Base-by-base conservation (phyloP, 2,329 filamentous ascomycete species). In the Curvularia spicifera region DNA sequence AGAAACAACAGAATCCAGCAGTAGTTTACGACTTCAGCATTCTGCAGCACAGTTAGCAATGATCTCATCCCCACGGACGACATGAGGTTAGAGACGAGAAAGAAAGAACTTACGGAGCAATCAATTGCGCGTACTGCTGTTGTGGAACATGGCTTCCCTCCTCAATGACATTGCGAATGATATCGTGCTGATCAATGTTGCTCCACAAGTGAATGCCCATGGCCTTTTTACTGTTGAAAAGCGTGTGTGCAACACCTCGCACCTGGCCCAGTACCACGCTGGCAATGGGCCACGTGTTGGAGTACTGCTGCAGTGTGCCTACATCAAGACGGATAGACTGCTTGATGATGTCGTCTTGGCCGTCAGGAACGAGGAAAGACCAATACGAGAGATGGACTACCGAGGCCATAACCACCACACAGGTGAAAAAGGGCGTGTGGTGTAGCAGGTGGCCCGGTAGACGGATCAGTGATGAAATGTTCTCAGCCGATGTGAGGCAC, bases 321-420 rank as follows among this genome's bases (percentile, higher is more conserved):
- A 90, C 91, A 61, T 92, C 93, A 13, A 96, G 84, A 0, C 89
- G 86, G 52, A 96, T 89, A 66, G 87, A 88, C 77, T 92, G 90
- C 62, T 88, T 89, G 64, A 89, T 82, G 68, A 86, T 86, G 61
- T 87, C 87, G 70, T 88, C 87, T 66, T 87, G 84, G 60, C 83
- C 80, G 67, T 75, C 75, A 13, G 65, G 78, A 13, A 74, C 78
- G 56, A 72, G 80, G 67, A 82, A 81, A 5, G 85, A 87, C 86
- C 91, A 96, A 62, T 90, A 91, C 54, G 89, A 91, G 87, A 78
- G 69, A 48, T 78, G 73, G 2, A 78, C 75, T 15, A 78, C 75
- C 0, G 72, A 73, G 3, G 74, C 73, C 74, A 77, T 77, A 51
- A 78, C 76, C 5, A 77, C 73, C 18, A 76, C 75, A 57, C 76